A percentile compares a stretch with the other conserved stretches of the same genome.
These are phyloP conservation scores for Flueggea neowawraea DNA, from an alignment of 441 rosid genomes.

Conservation along the genomic window DNA sequence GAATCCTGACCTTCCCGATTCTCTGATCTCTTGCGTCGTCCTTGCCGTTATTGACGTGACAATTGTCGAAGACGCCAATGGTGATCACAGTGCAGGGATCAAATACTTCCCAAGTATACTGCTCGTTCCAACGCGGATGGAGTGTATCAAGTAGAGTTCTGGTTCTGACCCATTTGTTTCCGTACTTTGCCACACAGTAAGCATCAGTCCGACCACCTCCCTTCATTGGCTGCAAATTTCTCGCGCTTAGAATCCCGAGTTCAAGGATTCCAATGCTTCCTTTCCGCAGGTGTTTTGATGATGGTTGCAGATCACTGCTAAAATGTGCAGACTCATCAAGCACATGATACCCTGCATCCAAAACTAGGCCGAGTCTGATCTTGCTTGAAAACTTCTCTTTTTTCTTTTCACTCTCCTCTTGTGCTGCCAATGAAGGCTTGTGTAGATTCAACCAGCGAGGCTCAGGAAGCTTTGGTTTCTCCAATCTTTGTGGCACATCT, in stretches of 20 bases:
- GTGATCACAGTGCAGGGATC: slow-evolving; percentile 59
- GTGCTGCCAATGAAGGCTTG: slow-evolving; percentile 15
- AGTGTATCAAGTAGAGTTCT: slow-evolving; percentile 46
- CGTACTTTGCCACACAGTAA: slow-evolving; percentile 53
- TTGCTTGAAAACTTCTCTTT: slow-evolving; percentile 67
- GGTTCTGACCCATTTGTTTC: slow-evolving; percentile 53
- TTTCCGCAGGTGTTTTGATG: slow-evolving; percentile 35
- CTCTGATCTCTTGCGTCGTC: slow-evolving; percentile 47
- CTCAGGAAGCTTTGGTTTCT: slow-evolving; percentile 39
- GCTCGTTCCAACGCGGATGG: slow-evolving; percentile 56
- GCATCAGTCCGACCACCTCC: slow-evolving; percentile 41
- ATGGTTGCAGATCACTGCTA: slow-evolving; percentile 48
- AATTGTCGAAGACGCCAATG: slow-evolving; percentile 52
- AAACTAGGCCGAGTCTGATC: slow-evolving; percentile 30
- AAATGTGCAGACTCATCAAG: slow-evolving; percentile 48
- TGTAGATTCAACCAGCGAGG: slow-evolving; percentile 27
- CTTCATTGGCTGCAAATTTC: slow-evolving; percentile 41
- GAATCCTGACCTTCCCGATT: slow-evolving; percentile 54
- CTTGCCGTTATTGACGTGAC: slow-evolving; percentile 52
- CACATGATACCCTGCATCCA: slow-evolving; percentile 57
- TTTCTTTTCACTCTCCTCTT: slow-evolving; percentile 30
- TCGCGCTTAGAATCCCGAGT: slow-evolving; percentile 44
- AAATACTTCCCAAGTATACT: slow-evolving; percentile 63
- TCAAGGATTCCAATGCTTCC: slow-evolving; percentile 44
- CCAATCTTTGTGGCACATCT: slow-evolving; percentile 32